Conservation (phyloP, 208 protist species). For the Tritrichomonas foetus region DNA sequence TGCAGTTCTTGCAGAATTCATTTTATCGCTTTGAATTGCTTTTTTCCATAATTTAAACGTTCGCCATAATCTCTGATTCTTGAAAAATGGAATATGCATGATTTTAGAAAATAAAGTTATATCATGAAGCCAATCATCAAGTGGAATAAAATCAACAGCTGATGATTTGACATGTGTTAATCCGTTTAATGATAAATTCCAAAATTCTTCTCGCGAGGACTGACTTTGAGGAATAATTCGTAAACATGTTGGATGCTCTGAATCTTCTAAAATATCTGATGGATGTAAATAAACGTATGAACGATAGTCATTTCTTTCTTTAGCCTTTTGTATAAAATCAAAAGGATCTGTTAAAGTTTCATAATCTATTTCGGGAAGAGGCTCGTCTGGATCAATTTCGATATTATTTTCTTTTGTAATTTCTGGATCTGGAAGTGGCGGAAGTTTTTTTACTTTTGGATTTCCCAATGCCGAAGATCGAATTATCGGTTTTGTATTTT, state of each 20-base stretch:
- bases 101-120: background rate
- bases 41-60: background rate
- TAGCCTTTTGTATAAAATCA: background rate
- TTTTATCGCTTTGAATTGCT: background rate
- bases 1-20: background rate
- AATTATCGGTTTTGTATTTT: background rate
- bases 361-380: background rate
- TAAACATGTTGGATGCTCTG: background rate
- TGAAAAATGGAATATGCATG: constrained; percentile 23
- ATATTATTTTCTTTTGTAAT: background rate
- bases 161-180: background rate
- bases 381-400: background rate
- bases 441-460: background rate
- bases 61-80: background rate
- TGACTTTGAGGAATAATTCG: background rate
- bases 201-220: background rate
- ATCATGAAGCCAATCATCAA: background rate
- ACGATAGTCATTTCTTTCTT: background rate
- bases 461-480: no score
- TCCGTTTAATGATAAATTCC: background rate
- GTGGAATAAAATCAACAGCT: constrained; percentile 7
- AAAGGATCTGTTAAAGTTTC: background rate
- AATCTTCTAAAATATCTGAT: background rate
- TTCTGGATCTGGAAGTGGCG: background rate
- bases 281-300: background rate